Evolutionary conservation across 352 stramenopile species (phyloP).

Genomic region (Bremia lactucae): DNA sequence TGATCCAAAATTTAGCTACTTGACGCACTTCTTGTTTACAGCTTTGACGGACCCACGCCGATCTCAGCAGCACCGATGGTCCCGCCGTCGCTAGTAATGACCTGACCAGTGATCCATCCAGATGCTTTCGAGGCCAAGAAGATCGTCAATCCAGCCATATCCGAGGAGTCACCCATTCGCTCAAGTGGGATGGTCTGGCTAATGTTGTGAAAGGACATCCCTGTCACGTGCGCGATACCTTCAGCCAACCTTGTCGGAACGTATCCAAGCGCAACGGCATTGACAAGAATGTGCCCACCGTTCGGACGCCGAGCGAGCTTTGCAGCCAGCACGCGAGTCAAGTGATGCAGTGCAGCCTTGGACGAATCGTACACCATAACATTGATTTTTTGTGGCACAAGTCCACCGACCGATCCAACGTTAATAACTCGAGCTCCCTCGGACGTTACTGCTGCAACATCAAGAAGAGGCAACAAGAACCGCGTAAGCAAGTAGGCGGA

Average conservation of each 20-base stretch:
- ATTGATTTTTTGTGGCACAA: constrained; percentile 78
- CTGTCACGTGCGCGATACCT: constrained; percentile 46
- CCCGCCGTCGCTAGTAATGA: constrained; percentile 89
- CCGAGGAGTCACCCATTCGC: constrained; percentile 74
- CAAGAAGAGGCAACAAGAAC: constrained; percentile 85
- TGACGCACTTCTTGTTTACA: too few relatives aligned
- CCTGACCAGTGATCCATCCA: constrained; percentile 86
- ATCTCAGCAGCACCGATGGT: constrained; percentile 40
- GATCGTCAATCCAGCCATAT: constrained; percentile 90
- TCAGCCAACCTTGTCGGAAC: constrained; percentile 86
- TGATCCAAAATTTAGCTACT: too few relatives aligned
- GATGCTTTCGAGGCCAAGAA: constrained; percentile 86
- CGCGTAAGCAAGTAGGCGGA: constrained; percentile 89
- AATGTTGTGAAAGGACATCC: constrained; percentile 47
- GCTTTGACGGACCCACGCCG: constrained; percentile 20
- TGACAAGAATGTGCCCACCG: constrained; percentile 90
- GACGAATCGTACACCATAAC: constrained; percentile 91
- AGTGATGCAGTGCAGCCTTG: constrained; percentile 91
- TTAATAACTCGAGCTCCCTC: constrained; percentile 62
- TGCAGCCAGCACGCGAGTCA: constrained; percentile 86
- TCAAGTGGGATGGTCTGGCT: constrained; percentile 63
- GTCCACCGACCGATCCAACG: constrained; percentile 56
- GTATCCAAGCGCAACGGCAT: constrained; percentile 89
- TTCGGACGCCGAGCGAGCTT: constrained; percentile 82
- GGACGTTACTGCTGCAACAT: constrained; percentile 37